Evolutionary conservation across 352 stramenopile species (phyloP), one percentile per base, ranked within the genome.

Genomic region (Phytophthora constricta): DNA sequence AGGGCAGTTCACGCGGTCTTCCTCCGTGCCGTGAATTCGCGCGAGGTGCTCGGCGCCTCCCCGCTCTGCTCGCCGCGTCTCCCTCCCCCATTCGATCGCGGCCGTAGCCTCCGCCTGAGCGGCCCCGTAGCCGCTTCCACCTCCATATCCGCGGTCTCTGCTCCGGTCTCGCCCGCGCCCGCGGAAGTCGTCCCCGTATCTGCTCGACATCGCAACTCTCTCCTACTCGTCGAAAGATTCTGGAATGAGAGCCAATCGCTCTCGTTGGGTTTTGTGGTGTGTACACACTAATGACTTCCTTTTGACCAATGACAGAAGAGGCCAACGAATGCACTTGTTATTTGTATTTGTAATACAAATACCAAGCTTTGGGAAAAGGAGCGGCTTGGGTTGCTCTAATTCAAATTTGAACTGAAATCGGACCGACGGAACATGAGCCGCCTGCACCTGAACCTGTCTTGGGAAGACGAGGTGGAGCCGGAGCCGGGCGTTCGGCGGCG

Each of bases 1-100:
- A 48, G 98, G 97, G 79, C 98, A 99, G 82, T 99, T 99, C 46
- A 99, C 93, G 37, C 87, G 87, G 67, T 96, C 87, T 75, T 99
- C 97, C 77, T 99, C 97, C 11, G 97, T 99, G 33, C 97, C 97
- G 81, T 99, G 97, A 69, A 99, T 99, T 39, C 96, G 86, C 37
- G 97, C 97, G 47, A 99, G 84, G 80, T 99, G 95, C 62, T 98
- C 95, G 19, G 97, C 97, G 17, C 91, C 91, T 19, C 91, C 92
- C 88, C 88, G 39, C 79, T 89, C 65, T 87, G 79, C 25, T 95
- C 87, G 7, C 74, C 75, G 14, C 86, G 77, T 48, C 81, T 74
- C 23, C 82, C 70, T n/a, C 77, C 25, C 68, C 54, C 70, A 82
- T 80, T 26, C 82, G 78, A 13, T 90, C 86, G 16, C 86, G 76